Percentiles rank a stretch among this genome's conserved stretches.
These are phyloP conservation scores for Casuarina equisetifolia DNA, from an alignment of 306 rosid species.

Conservation along the genomic window DNA sequence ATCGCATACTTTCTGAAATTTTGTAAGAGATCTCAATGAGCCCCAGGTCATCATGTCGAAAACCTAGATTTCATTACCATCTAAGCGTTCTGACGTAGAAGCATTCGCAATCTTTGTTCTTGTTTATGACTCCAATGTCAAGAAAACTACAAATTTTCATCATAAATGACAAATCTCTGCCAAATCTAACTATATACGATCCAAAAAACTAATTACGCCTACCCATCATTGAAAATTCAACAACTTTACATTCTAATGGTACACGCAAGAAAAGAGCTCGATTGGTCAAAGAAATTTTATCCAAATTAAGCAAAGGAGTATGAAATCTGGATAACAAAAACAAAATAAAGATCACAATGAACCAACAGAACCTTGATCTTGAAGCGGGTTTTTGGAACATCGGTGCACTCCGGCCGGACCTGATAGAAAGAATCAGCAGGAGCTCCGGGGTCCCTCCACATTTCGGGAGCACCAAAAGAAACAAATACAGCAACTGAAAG, in stretches of 20 bases:
- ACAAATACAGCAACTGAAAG: not conserved
- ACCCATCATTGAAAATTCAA: slow-evolving; percentile 21
- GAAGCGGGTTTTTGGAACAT: slow-evolving; percentile 83
- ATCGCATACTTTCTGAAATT: not conserved
- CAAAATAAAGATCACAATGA: not conserved
- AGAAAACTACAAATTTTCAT: not conserved
- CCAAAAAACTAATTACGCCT: slow-evolving; percentile 7
- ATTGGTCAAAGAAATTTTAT: slow-evolving; percentile 3
- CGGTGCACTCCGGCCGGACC: slow-evolving; percentile 88
- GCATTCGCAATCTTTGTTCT: not conserved
- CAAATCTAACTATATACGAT: slow-evolving; percentile 13
- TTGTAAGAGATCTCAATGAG: not conserved
- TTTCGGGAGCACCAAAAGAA: slow-evolving; percentile 44
- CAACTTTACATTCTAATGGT: slow-evolving; percentile 15
- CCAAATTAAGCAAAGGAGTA: slow-evolving; percentile 18
- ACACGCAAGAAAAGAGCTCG: not conserved
- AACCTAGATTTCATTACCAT: not conserved
- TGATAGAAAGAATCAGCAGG: slow-evolving; percentile 94
- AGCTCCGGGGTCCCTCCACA: slow-evolving; percentile 86
- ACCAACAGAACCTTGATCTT: slow-evolving; percentile 67
- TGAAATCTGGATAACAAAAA: not conserved
- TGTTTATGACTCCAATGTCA: not conserved
- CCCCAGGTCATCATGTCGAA: not conserved
- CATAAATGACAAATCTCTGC: not conserved
- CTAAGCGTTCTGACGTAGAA: not conserved